Evolutionary conservation across 2,329 filamentous ascomycete species (phyloP), one percentile per base, ranked within the genome.

Genomic region (Rutstroemia sydowiana): DNA sequence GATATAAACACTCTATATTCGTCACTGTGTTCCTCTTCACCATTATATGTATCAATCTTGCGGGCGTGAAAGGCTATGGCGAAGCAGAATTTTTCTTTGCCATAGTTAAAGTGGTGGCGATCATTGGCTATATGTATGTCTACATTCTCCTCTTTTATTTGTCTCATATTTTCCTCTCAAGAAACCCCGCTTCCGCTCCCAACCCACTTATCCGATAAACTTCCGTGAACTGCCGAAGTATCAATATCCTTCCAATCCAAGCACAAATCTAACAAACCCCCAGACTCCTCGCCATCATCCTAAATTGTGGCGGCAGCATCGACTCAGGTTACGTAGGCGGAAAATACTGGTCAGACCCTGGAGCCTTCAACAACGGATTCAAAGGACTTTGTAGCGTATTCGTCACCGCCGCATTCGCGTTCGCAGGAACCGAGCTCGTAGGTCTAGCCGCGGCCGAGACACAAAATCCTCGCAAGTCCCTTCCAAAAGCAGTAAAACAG

Each of bases 1-100:
- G 51, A 49, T 69, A 89, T 51, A 77, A 82, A 26, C 82, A 83
- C 57, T 82, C 85, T 48, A 84, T 87, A 26, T 96, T 88, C 71
- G 88, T 96, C 23, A 80, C 87, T 39, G 73, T 96, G 40, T 96
- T 96, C 68, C 79, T 93, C 53, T 55, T 82, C 14, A 62, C 85
- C 50, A 92, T 95, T 59, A 76, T 95, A 41, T 61, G 69, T 28
- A 95, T 96, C 70, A 95, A 96, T 66, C 69, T 95, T 57, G 93
- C 92, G 62, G 89, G 90, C 46, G 86, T 96, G 57, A 87, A 86
- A 64, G 88, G 86, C 23, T 95, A 95, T 61, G 90, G 89, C 63
- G 90, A 95, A 68, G 88, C 88, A 14, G 90, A 95, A 63, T 95
- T 95, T 60, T 73, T 90, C 52, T 93, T 95, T 65, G 86, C 88